Base-by-base conservation (phyloP, 2,329 filamentous ascomycete species). In the Bipolaris gigantea region DNA sequence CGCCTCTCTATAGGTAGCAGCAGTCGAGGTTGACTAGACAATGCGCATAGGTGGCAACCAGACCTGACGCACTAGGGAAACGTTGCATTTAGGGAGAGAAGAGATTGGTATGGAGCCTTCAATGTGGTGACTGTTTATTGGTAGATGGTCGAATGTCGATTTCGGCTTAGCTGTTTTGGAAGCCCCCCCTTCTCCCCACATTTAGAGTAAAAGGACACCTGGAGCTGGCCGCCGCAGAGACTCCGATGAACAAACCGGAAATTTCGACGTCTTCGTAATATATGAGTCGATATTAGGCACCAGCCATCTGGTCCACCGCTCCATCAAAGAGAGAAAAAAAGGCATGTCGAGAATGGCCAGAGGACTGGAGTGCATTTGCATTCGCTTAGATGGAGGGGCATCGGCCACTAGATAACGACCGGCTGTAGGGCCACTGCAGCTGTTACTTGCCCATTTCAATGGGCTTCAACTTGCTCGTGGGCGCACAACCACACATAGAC, bases 361-460 rank as follows among this genome's bases (percentile, higher is more conserved):
- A 30, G 36, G 30, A 35, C 21, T 40, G 5, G 30, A 50, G 30
- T 18, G 34, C 30, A 41, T 50, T 54, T 18, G 34, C 30, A 41
- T 50, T 54, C 51, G 51, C 51, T 50, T 54, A 54, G 40, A 41
- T 45, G 51, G 51, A 54, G 51, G 51, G 51, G 51, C 41, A 54
- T 36, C 25, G 40, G 40, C 40, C 25, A 50, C 18, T 50, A 39
- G 21, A 34, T 35, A 50, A 21, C 19, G 34, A 10, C 47, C 23
- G 33, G 34, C 51, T 46, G 45, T 54, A 50, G 40, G 40, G n/a
- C 39, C 34, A 11, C 23, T 33, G 43, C 35, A 48, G 46, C 34
- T 41, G 35, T 21, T 19, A 44, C 35, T 45, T 36, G 27, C 30
- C 15, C 19, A 36, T 23, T 33, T 8, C 15, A 6, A 16, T 25